Conservation (phyloP, 2,329 filamentous ascomycete species). For the Colletotrichum tofieldiae region DNA sequence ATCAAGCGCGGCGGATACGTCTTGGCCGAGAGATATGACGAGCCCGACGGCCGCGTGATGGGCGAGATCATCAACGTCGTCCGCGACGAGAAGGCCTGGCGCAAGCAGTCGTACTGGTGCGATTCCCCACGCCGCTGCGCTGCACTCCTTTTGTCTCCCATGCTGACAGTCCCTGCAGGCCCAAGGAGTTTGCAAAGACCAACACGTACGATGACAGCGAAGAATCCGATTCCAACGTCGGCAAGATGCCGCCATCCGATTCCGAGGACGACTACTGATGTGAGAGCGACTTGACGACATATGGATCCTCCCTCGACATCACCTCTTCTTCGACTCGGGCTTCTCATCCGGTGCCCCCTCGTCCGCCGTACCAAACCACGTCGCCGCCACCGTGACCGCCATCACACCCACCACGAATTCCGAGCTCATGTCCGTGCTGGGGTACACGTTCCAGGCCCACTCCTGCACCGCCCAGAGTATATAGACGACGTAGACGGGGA, state of each 20-base stretch:
- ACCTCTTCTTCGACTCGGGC: slow-evolving; percentile 45
- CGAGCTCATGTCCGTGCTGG: slow-evolving; percentile 76
- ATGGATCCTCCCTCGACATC: slow-evolving; percentile 6
- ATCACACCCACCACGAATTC: slow-evolving; percentile 79
- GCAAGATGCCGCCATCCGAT: slow-evolving; percentile 88
- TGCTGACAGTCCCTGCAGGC: slow-evolving; percentile 66
- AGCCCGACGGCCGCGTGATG: slow-evolving; percentile 82
- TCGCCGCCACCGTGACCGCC: slow-evolving; percentile 74
- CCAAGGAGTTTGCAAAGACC: slow-evolving; percentile 82
- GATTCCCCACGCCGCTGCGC: slow-evolving; percentile 44
- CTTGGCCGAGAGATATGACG: slow-evolving; percentile 79
- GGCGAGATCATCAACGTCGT: slow-evolving; percentile 96
- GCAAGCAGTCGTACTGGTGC: slow-evolving; percentile 90
- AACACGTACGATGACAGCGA: slow-evolving; percentile 76
- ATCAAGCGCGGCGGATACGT: slow-evolving; percentile 92
- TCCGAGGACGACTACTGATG: slow-evolving; percentile 75
- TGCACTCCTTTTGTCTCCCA: no score
- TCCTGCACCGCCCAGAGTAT: slow-evolving; percentile 85
- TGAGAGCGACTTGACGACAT: slow-evolving; percentile 15
- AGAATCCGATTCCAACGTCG: slow-evolving; percentile 84
- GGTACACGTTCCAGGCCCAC: slow-evolving; percentile 95
- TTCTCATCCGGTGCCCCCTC: slow-evolving; percentile 51
- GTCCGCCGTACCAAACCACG: slow-evolving; percentile 71
- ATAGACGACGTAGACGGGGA: slow-evolving; percentile 78
- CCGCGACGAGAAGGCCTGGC: slow-evolving; percentile 91